Conservation (phyloP, 768 basidiomycete genomes). For the Amanita rimosa region DNA sequence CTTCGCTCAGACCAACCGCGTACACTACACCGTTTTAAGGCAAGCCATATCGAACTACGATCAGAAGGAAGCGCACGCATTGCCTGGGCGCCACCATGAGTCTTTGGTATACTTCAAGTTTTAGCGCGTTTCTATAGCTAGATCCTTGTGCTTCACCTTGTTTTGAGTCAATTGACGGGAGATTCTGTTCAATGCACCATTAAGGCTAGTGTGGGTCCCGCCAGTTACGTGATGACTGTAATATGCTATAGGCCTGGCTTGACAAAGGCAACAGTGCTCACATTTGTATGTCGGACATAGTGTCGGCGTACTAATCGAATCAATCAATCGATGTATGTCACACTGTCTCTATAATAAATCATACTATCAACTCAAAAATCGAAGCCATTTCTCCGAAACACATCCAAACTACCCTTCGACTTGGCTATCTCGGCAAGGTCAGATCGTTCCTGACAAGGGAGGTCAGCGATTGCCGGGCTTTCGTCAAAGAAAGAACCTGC, state of each 20-base stretch:
- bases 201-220: background rate
- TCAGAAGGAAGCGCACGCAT: constrained; percentile 47
- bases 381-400: constrained; percentile 78
- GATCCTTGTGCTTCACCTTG: constrained; percentile 36
- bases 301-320: too few relatives aligned
- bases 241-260: background rate
- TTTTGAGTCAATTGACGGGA: constrained; percentile 67
- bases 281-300: constrained; percentile 10
- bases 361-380: constrained; percentile 50
- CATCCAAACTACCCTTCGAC: constrained; percentile 49
- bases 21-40: constrained; percentile 38
- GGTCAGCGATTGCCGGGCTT: constrained; percentile 4
- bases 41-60: background rate
- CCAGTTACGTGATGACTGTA: constrained; percentile 3
- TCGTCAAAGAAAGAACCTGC: constrained; percentile 25
- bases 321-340: too few relatives aligned
- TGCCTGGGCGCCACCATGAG: constrained; percentile 68
- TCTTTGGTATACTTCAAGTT: background rate
- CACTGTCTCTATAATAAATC: too few relatives aligned
- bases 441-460: constrained; percentile 46
- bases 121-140: background rate
- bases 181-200: constrained; percentile 54
- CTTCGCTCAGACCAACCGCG: constrained; percentile 63
- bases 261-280: constrained; percentile 4
- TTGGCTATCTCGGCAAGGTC: constrained; percentile 76